phyloP scores from a whole-genome alignment of 2,329 filamentous ascomycete genomes.

The Epichloe hybrida region DNA sequence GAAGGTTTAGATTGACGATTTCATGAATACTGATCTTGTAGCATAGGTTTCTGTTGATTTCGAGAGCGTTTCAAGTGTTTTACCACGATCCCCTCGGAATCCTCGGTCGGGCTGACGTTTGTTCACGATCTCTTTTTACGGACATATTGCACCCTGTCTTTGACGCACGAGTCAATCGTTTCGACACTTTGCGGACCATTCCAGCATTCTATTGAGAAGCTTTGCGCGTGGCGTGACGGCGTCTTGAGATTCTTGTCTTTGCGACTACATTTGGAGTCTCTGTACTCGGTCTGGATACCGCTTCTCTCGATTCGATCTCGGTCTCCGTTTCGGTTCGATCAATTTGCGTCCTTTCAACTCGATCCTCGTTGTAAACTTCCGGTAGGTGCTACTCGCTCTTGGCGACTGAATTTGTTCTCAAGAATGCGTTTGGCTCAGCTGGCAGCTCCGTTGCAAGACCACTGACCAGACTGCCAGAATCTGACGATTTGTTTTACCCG shows the following conservation, averaged over 20 bases:
- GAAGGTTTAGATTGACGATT: background rate
- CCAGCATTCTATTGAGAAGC: conserved; percentile 19
- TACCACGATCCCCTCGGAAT: conserved; percentile 28
- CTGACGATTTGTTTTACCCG: conserved; percentile 13
- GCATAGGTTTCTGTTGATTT: conserved; percentile 27
- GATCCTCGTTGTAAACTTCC: conserved; percentile 2
- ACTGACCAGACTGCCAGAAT: conserved; percentile 8
- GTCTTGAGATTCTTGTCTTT: conserved; percentile 24
- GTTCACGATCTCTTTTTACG: conserved; percentile 13
- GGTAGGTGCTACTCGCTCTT: conserved; percentile 5
- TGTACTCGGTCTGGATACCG: conserved; percentile 23
- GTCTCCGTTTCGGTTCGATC: conserved; percentile 16
- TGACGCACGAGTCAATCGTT: conserved; percentile 8
- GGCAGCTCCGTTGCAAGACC: background rate
- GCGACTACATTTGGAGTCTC: conserved; percentile 24
- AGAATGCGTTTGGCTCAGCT: background rate
- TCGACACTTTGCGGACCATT: conserved; percentile 10
- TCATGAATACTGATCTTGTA: conserved; percentile 12
- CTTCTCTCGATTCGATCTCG: conserved; percentile 22
- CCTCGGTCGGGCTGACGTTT: conserved; percentile 23
- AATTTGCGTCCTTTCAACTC: conserved; percentile 15
- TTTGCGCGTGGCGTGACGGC: conserved; percentile 25
- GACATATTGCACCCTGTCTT: conserved; percentile 14
- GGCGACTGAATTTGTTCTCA: background rate
- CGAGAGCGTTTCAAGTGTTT: conserved; percentile 25